These are phyloP conservation scores for Phoma sp. DNA, from an alignment of 2,329 filamentous ascomycete species.

Conservation along the genomic window DNA sequence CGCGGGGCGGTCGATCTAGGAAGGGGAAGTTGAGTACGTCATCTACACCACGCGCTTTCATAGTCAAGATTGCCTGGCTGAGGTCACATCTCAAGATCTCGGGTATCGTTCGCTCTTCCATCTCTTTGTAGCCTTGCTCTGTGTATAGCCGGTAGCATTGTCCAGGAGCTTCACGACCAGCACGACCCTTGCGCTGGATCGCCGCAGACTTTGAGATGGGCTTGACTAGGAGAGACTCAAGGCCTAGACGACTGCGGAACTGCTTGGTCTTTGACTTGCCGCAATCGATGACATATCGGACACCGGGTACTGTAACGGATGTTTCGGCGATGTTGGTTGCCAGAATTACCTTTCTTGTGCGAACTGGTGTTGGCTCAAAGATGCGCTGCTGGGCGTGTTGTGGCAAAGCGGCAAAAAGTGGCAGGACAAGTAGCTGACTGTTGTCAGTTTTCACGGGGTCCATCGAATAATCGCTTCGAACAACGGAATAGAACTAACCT, in stretches of 20 bases:
- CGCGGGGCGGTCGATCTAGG: constrained; percentile 78
- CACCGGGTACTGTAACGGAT: constrained; percentile 92
- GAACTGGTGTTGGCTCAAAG: constrained; percentile 74
- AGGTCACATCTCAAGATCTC: constrained; percentile 93
- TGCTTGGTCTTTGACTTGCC: constrained; percentile 96
- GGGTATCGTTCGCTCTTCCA: constrained; percentile 78
- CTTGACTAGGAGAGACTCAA: constrained; percentile 89
- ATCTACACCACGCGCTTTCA: constrained; percentile 88
- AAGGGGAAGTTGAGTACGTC: constrained; percentile 85
- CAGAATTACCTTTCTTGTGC: constrained; percentile 88
- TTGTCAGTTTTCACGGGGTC: neutral
- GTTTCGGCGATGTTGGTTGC: constrained; percentile 99
- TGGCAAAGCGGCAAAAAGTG: constrained; percentile 88
- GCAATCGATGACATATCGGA: constrained; percentile 88
- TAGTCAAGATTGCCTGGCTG: constrained; percentile 82
- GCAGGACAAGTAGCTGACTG: constrained; percentile 67
- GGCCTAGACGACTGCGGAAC: constrained; percentile 80
- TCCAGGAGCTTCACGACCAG: constrained; percentile 88
- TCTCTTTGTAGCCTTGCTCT: constrained; percentile 71
- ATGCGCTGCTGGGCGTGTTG: constrained; percentile 85
- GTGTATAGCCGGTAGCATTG: constrained; percentile 93
- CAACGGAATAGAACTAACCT: constrained; percentile 51
- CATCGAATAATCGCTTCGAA: neutral
- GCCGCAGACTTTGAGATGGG: constrained; percentile 93
- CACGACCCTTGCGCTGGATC: constrained; percentile 88